Evolutionary conservation across 495 filamentous ascomycete species (phyloP).

Genomic region (Talaromyces borbonicus): DNA sequence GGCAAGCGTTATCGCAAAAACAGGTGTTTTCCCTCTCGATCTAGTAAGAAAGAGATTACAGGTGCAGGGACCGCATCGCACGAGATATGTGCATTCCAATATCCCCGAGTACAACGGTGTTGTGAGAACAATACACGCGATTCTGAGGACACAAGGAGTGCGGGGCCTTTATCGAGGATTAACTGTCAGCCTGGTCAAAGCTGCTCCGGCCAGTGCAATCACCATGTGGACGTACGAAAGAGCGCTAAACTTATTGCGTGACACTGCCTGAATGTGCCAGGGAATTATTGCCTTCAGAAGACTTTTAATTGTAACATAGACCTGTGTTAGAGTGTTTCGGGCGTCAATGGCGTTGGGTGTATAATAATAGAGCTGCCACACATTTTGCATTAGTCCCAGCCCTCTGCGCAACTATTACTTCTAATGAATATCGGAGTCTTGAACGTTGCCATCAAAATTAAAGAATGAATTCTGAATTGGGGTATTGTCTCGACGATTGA

Average conservation of each 20-base stretch:
- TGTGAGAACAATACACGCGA: conserved; percentile 49
- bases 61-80: conserved; percentile 82
- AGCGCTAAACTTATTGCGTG: conserved; percentile 48
- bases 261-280: conserved; percentile 20
- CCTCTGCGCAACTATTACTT: too few species aligned
- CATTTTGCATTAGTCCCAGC: too few species aligned
- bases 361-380: too few species aligned
- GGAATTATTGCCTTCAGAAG: background rate
- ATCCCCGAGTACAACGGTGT: conserved; percentile 78
- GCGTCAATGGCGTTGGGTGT: background rate
- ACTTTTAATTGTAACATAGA: background rate
- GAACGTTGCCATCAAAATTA: too few species aligned
- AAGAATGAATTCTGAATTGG: conserved; percentile 1
- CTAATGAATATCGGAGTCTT: too few species aligned
- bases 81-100: conserved; percentile 70
- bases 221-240: conserved; percentile 99
- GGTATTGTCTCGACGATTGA: background rate
- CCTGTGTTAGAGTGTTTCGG: background rate
- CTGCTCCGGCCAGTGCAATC: conserved; percentile 86
- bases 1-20: conserved; percentile 74
- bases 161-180: conserved; percentile 83
- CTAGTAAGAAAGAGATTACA: conserved; percentile 87
- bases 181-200: conserved; percentile 82
- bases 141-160: conserved; percentile 61
- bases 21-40: conserved; percentile 87